A percentile compares a stretch with the other conserved stretches of the same genome.
Conservation (phyloP, 805 yeast genomes). For the Lipomyces spencermartinsiae region DNA sequence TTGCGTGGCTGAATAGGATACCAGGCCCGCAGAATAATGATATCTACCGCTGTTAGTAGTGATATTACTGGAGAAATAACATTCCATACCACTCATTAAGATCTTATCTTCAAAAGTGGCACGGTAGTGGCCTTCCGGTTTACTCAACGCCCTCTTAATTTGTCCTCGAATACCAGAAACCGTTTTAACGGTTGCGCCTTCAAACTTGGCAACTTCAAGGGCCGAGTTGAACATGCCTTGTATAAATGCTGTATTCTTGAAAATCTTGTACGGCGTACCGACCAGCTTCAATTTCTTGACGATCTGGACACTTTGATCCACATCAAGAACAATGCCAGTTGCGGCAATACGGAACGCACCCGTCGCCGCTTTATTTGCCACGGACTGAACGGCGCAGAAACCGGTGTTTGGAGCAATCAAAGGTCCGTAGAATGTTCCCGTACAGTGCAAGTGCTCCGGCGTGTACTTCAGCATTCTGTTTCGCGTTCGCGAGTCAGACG, state of each 20-base stretch:
- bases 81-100: slow-evolving; percentile 61
- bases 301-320: slow-evolving; percentile 85
- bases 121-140: slow-evolving; percentile 94
- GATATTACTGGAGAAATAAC: background rate
- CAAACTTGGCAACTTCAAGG: slow-evolving; percentile 95
- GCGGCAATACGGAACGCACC: slow-evolving; percentile 95
- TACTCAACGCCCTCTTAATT: slow-evolving; percentile 89
- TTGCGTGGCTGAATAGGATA: slow-evolving; percentile 89
- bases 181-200: slow-evolving; percentile 95
- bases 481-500: slow-evolving; percentile 96
- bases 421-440: slow-evolving; percentile 96
- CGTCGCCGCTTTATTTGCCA: slow-evolving; percentile 81
- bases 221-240: slow-evolving; percentile 94
- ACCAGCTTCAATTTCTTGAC: slow-evolving; percentile 95
- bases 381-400: slow-evolving; percentile 91
- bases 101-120: slow-evolving; percentile 97
- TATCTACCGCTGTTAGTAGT: slow-evolving; percentile 55
- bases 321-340: slow-evolving; percentile 94
- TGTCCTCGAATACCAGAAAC: slow-evolving; percentile 98
- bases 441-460: slow-evolving; percentile 97
- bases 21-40: slow-evolving; percentile 92
- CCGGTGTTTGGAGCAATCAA: slow-evolving; percentile 97
- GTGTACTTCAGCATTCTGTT: slow-evolving; percentile 97
- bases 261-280: slow-evolving; percentile 92
- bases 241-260: slow-evolving; percentile 94